Evolutionary conservation across 1,139 yeast species (phyloP).

Genomic region (Hemisphaericaspora subhashii): DNA sequence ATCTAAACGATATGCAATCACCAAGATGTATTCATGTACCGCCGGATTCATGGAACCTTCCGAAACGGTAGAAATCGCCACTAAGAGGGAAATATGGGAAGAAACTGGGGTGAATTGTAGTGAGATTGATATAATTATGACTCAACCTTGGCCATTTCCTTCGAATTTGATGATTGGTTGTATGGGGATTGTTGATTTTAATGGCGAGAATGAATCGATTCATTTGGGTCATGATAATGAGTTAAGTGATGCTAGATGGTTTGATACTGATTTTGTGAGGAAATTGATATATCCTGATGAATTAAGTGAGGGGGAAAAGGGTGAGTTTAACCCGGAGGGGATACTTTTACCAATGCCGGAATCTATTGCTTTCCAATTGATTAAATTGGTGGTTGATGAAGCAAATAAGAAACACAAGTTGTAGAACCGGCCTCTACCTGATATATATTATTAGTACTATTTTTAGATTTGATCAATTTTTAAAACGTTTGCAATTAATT

Average conservation of each 20-base stretch:
- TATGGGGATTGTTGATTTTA: conserved; percentile 67
- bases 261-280: conserved; percentile 54
- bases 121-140: conserved; percentile 57
- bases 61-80: conserved; percentile 87
- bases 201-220: conserved; percentile 59
- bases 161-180: conserved; percentile 94
- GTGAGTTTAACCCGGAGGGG: conserved; percentile 38
- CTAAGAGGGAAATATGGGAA: conserved; percentile 89
- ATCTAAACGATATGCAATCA: conserved; percentile 50
- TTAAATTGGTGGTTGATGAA: conserved; percentile 48
- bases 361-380: conserved; percentile 43
- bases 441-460: no score
- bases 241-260: conserved; percentile 83
- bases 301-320: conserved; percentile 16
- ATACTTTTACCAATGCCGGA: conserved; percentile 42
- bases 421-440: no score
- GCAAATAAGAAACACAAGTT: conserved; percentile 16
- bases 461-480: no score
- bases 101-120: conserved; percentile 83
- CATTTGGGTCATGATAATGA: conserved; percentile 83
- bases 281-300: conserved; percentile 43
- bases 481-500: no score
- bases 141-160: conserved; percentile 98
- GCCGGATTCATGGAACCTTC: conserved; percentile 97
- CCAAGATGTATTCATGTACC: conserved; percentile 73